Evolutionary conservation across 305 asterid species (phyloP).

Genomic region (Fraxinus sp.): DNA sequence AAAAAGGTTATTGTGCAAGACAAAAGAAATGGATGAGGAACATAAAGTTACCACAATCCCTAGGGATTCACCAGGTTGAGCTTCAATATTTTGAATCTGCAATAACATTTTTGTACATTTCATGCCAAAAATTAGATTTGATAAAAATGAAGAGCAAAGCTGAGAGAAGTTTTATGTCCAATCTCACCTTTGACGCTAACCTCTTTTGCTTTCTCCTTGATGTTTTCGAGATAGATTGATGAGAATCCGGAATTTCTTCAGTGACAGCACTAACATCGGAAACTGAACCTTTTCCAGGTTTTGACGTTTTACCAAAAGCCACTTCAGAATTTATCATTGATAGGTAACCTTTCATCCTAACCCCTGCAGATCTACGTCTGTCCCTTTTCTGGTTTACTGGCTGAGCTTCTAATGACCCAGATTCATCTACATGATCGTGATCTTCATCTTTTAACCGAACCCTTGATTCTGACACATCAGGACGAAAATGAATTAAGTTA

Average conservation of each 20-base stretch:
- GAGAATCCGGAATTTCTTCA: slow-evolving; percentile 51
- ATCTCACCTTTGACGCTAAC: slow-evolving; percentile 55
- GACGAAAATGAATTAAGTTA: slow-evolving; percentile 20
- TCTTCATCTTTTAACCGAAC: slow-evolving; percentile 45
- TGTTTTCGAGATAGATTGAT: slow-evolving; percentile 40
- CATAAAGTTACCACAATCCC: slow-evolving; percentile 49
- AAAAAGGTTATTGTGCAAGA: slow-evolving; percentile 3
- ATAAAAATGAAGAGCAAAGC: slow-evolving; percentile 22
- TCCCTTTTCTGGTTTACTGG: slow-evolving; percentile 51
- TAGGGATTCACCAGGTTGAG: slow-evolving; percentile 42
- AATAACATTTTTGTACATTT: slow-evolving; percentile 23
- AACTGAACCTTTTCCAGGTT: slow-evolving; percentile 50
- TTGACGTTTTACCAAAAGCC: slow-evolving; percentile 46
- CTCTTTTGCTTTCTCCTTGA: slow-evolving; percentile 53
- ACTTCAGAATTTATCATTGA: slow-evolving; percentile 43
- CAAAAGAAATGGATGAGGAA: slow-evolving; percentile 10
- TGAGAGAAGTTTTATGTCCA: slow-evolving; percentile 22
- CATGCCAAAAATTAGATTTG: slow-evolving; percentile 24
- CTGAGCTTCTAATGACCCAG: slow-evolving; percentile 53
- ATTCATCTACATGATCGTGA: slow-evolving; percentile 67
- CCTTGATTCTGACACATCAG: slow-evolving; percentile 45
- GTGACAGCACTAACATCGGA: slow-evolving; percentile 43
- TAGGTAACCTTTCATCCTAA: slow-evolving; percentile 47
- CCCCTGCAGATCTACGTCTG: slow-evolving; percentile 43
- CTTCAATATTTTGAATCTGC: slow-evolving; percentile 58